These are phyloP conservation scores for Nakazawaea peltata DNA, from an alignment of 805 yeast species.

Conservation along the genomic window DNA sequence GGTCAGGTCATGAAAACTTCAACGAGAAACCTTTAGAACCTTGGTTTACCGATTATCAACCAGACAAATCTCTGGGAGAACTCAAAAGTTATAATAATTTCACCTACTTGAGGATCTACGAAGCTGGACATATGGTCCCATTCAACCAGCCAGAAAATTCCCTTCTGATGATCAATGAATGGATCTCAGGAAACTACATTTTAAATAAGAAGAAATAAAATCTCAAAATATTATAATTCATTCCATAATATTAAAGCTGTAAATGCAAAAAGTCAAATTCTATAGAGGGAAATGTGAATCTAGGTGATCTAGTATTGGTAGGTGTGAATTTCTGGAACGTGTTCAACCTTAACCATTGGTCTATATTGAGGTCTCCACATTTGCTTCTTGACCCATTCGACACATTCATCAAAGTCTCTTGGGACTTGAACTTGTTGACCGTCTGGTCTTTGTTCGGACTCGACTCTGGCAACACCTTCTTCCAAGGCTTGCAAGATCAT, in stretches of 20 bases:
- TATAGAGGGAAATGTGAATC: not conserved
- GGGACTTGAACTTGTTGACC: constrained; percentile 67
- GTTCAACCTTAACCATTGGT: constrained; percentile 76
- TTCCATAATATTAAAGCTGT: too few relatives aligned
- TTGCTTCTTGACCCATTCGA: constrained; percentile 83
- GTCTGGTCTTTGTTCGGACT: constrained; percentile 59
- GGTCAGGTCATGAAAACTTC: constrained; percentile 51
- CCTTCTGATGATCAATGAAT: constrained; percentile 75
- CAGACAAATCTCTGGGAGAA: constrained; percentile 25
- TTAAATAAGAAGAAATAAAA: not conserved
- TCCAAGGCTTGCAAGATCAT: constrained; percentile 81
- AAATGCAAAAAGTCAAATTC: too few relatives aligned
- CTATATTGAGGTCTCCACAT: constrained; percentile 96
- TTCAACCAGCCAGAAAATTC: constrained; percentile 76
- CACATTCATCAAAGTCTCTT: constrained; percentile 69
- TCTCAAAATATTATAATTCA: not conserved
- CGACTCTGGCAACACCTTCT: constrained; percentile 81
- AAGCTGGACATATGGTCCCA: constrained; percentile 97
- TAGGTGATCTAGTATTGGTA: constrained; percentile 27
- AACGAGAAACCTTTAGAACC: constrained; percentile 6
- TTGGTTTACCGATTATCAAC: constrained; percentile 19
- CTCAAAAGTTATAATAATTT: constrained; percentile 47
- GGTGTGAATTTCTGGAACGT: constrained; percentile 65
- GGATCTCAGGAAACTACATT: constrained; percentile 60
- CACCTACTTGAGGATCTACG: constrained; percentile 77